These are phyloP conservation scores for Olyra latifolia DNA, from an alignment of 176 grass and related monocot species.

Conservation along the genomic window DNA sequence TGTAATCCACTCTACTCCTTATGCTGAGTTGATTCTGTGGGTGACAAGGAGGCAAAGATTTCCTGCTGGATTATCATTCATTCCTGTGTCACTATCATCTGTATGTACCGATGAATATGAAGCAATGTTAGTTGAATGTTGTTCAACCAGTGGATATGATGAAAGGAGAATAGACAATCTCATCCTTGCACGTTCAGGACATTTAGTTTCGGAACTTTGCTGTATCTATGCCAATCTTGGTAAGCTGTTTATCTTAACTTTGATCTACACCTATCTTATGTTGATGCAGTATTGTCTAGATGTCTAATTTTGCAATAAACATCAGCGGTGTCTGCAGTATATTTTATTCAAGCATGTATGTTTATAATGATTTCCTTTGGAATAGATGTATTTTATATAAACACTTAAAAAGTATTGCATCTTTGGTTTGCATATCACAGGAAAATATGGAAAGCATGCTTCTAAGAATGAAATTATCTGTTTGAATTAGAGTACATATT, in stretches of 20 bases:
- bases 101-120: conserved; percentile 25
- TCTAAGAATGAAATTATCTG: conserved; percentile 9
- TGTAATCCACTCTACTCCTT: conserved; percentile 74
- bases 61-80: conserved; percentile 79
- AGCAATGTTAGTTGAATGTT: conserved; percentile 22
- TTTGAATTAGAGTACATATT: neutral
- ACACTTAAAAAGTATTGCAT: neutral
- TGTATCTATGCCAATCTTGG: conserved; percentile 72
- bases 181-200: conserved; percentile 26
- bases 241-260: conserved; percentile 44
- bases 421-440: neutral
- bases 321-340: neutral
- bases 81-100: conserved; percentile 32
- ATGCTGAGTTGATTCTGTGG: conserved; percentile 67
- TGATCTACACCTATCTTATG: neutral
- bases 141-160: neutral
- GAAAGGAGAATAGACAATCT: conserved; percentile 24
- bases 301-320: conserved; percentile 5
- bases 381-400: neutral
- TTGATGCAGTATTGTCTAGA: conserved; percentile 9
- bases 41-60: conserved; percentile 62
- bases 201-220: conserved; percentile 57
- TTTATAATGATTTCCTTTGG: neutral
- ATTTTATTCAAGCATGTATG: neutral
- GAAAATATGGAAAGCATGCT: neutral